These are phyloP conservation scores for Lentinula aciculospora DNA, from an alignment of 768 basidiomycete genomes.

Conservation along the genomic window DNA sequence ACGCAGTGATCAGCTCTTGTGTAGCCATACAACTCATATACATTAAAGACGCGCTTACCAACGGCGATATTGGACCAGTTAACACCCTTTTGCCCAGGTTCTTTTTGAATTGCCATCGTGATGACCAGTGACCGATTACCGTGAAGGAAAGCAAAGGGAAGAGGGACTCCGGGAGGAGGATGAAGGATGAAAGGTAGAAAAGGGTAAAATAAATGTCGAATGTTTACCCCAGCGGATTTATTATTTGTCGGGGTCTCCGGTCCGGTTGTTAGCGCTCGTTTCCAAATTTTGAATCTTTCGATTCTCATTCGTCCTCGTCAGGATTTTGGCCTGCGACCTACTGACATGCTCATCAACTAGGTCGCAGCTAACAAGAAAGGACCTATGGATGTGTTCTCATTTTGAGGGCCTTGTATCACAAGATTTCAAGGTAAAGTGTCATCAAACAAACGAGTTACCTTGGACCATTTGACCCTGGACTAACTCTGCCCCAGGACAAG, in stretches of 20 bases:
- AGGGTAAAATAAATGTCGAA: conserved; percentile 12
- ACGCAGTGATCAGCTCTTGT: conserved; percentile 15
- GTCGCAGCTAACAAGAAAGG: not conserved
- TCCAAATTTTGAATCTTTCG: not conserved
- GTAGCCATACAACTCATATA: conserved; percentile 7
- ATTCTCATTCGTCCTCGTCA: not conserved
- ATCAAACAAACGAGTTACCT: too few species aligned
- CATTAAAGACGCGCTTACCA: conserved; percentile 52
- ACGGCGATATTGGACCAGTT: conserved; percentile 96
- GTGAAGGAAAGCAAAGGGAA: conserved; percentile 14
- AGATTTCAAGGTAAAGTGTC: not conserved
- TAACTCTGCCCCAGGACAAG: too few species aligned
- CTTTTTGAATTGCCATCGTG: conserved; percentile 73
- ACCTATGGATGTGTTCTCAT: not conserved
- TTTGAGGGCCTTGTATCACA: not conserved
- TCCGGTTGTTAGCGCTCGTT: not conserved
- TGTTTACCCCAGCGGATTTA: not conserved
- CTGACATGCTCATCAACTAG: not conserved
- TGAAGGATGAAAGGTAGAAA: conserved; percentile 16
- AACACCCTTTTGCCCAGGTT: conserved; percentile 88
- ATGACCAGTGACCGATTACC: conserved; percentile 10
- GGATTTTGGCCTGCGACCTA: too few species aligned
- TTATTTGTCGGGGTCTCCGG: not conserved
- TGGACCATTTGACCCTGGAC: too few species aligned
- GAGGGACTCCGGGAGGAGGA: not conserved